Base-by-base conservation (phyloP, 495 filamentous ascomycete species). In the Xylaria acuta region DNA sequence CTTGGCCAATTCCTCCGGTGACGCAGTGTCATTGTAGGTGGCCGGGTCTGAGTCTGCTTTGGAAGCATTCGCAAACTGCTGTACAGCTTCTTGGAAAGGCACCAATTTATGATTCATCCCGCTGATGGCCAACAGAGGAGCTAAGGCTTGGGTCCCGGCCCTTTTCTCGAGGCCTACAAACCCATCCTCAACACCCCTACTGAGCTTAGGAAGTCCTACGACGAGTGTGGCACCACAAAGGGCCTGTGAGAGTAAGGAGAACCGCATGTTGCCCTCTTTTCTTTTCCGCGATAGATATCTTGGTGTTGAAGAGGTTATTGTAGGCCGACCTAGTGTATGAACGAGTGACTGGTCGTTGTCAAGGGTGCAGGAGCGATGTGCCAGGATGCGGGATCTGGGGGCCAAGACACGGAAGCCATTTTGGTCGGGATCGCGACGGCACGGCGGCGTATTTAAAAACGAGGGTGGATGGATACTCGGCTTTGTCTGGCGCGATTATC, bases 151-250 rank as follows among this genome's bases (percentile, higher is more conserved):
- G n/a, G n/a, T n/a, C n/a, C n/a, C n/a, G 18, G 38, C 41, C 34
- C 54, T 56, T 8, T 5, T 58, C 22, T 58, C 66, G n/a, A 43
- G 22, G 51, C 49, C 66, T 3, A 54, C n/a, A 20, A 67, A 18
- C 27, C 30, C 64, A 27, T 43, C 36, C 25, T 68, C 36, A 5
- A 53, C 41, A 11, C 27, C 51, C 27, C 43, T 59, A 22, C 34
- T 22, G 47, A 62, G 20, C 12, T 56, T 14, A 16, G 71, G 71
- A 27, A 68, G 71, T 32, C 25, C 73, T 8, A 64, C 25, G n/a
- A 72, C 73, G 25, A 72, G 58, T 56, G 67, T 64, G 62, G 70
- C 70, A 41, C 73, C 64, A 51, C 66, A 72, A 34, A 75, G 58
- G 38, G 65, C 65, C 11, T 69, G 70, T 41, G 68, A 64, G 45